Evolutionary conservation across 257 asterid species (phyloP), one percentile per base, ranked within the genome.

Genomic region (Solanum appendiculatum): DNA sequence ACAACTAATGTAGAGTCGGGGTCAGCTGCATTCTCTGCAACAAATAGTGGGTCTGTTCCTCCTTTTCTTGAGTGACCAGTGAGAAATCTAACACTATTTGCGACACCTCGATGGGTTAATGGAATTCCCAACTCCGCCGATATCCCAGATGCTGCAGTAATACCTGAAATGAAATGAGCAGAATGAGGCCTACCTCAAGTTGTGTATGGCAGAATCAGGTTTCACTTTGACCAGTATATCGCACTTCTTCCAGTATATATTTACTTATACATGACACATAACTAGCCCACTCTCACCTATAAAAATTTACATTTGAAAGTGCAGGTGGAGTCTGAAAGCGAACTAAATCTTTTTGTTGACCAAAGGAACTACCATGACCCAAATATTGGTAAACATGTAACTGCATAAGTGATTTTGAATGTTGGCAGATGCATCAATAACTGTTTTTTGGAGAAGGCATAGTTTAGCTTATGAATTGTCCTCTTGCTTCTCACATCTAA

Each of bases 91-190:
- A 97, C 99, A 78, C 99, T 94, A 68, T 86, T 97, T 80, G 99
- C 97, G 33, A 97, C 93, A 39, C 99, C 99, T 81, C 99, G 98
- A 87, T 97, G 99, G 46, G 99, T 97, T 91, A 96, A 91, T 5
- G 99, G 99, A 78, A 97, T 95, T 75, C 99, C 99, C 64, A 97
- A 82, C 89, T 97, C 99, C 7, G 99, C 99, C 11, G 99, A 98
- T 90, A 97, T 97, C 86, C 99, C 99, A 25, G 99, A 96, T 87
- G 99, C 99, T 87, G 99, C 97, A 15, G 99, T 97, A 87, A 97
- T 97, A 78, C 99, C 99, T 97, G 94, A 64, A 88, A 78, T 25
- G 86, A 31, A 85, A 86, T 46, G 20, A 81, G 31, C 88, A 86
- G 34, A 84, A 46, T 80, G 85, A 80, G 20, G 40, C 66, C 66